These are phyloP conservation scores for Kwoniella bestiolae DNA, from an alignment of 768 basidiomycete genomes.

Conservation along the genomic window DNA sequence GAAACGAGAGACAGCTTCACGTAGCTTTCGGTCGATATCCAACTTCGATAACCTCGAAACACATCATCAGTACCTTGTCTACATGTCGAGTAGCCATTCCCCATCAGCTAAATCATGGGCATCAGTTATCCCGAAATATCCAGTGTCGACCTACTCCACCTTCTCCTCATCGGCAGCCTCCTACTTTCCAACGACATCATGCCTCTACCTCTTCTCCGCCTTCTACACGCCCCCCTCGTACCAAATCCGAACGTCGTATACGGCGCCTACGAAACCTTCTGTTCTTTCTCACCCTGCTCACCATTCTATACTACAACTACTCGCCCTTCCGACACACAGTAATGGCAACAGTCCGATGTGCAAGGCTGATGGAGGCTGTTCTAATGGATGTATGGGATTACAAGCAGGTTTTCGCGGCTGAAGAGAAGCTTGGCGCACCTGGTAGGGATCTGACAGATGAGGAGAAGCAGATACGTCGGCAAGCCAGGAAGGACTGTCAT, in stretches of 20 bases:
- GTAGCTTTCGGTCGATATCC: background rate
- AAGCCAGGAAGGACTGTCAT: slow-evolving; percentile 74
- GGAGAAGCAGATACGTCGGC: slow-evolving; percentile 69
- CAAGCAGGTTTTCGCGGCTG: slow-evolving; percentile 52
- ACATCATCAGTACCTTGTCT: background rate
- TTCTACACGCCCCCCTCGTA: background rate
- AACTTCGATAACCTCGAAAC: background rate
- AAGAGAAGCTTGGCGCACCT: slow-evolving; percentile 58
- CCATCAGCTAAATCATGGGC: background rate
- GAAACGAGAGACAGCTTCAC: background rate
- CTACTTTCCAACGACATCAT: background rate
- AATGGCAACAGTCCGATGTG: slow-evolving; percentile 77
- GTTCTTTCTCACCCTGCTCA: slow-evolving; percentile 44
- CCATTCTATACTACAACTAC: slow-evolving; percentile 65
- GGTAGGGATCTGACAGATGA: slow-evolving; percentile 60
- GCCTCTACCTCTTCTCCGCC: slow-evolving; percentile 4
- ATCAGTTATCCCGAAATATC: background rate
- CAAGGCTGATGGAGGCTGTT: slow-evolving; percentile 71
- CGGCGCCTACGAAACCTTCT: slow-evolving; percentile 38
- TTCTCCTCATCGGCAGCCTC: background rate
- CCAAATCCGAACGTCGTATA: slow-evolving; percentile 5
- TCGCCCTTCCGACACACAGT: slow-evolving; percentile 75
- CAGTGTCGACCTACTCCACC: background rate
- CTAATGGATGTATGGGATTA: slow-evolving; percentile 49
- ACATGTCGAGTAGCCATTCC: background rate